These are phyloP conservation scores for Capsicum chinense DNA, from an alignment of 257 asterid genomes.

Conservation along the genomic window DNA sequence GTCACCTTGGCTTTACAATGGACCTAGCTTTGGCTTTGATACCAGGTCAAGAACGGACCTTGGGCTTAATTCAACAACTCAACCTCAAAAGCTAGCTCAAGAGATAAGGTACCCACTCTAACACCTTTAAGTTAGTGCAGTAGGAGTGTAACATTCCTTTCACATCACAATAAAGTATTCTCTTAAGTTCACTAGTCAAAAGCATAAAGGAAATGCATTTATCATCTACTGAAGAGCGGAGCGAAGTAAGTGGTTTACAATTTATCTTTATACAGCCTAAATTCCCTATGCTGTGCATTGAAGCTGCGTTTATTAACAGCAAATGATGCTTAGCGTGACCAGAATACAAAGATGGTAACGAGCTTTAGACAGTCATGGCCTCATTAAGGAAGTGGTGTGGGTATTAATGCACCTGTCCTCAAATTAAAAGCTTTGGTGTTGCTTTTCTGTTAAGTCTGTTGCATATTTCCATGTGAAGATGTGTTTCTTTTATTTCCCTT, in stretches of 20 bases:
- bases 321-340: not conserved
- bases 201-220: not conserved
- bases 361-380: not conserved
- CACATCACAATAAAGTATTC: not conserved
- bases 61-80: too few species aligned
- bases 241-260: not conserved
- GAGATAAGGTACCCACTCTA: too few species aligned
- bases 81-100: too few species aligned
- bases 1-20: not conserved
- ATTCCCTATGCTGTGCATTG: not conserved
- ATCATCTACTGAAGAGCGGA: not conserved
- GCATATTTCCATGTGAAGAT: not conserved
- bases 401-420: not conserved
- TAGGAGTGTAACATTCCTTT: not conserved
- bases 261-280: not conserved
- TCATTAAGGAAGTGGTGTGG: not conserved
- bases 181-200: not conserved
- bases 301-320: not conserved
- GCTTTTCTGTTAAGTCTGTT: not conserved
- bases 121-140: not conserved
- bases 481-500: not conserved
- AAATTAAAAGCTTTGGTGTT: not conserved
- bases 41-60: too few species aligned
- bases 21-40: too few species aligned
- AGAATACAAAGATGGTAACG: not conserved